phyloP scores from a whole-genome alignment of 2,329 filamentous ascomycete species.

The Aspergillus luchuensis region DNA sequence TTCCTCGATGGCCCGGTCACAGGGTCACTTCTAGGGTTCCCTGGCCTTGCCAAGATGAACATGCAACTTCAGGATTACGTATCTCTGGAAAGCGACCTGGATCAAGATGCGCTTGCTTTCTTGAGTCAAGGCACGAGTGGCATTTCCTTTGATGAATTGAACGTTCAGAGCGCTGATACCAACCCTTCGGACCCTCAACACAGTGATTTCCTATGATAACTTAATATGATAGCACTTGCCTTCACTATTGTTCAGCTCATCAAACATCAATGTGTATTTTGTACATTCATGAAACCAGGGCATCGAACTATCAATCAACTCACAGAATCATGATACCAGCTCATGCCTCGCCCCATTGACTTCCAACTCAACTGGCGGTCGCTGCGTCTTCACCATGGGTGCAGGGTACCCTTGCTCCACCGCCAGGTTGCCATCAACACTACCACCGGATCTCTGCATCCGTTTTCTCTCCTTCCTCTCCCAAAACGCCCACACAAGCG shows the following conservation, averaged over 20 bases:
- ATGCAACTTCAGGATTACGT: not conserved
- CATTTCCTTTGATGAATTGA: not conserved
- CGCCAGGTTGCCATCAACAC: not conserved
- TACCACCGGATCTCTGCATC: not conserved
- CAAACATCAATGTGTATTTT: not conserved
- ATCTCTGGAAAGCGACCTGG: not conserved
- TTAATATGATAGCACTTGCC: not conserved
- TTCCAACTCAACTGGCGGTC: not conserved
- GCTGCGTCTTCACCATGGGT: not conserved
- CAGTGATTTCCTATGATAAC: not conserved
- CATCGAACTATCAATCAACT: not conserved
- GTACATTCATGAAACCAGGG: not conserved
- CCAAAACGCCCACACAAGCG: constrained; percentile 32
- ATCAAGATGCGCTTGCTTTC: not conserved
- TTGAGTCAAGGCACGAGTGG: not conserved
- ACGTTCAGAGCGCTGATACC: no score
- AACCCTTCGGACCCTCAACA: not conserved
- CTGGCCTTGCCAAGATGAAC: not conserved
- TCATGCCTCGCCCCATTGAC: not conserved
- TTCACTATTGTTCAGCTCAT: no score
- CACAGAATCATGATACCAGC: not conserved
- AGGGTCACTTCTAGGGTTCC: not conserved
- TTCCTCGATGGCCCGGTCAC: not conserved
- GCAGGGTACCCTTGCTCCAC: not conserved
- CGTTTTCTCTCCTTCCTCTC: constrained; percentile 16